Percentiles rank a stretch among this genome's conserved stretches.
Conservation (phyloP, 352 stramenopile genomes). For the Phytophthora niederhauseri region DNA sequence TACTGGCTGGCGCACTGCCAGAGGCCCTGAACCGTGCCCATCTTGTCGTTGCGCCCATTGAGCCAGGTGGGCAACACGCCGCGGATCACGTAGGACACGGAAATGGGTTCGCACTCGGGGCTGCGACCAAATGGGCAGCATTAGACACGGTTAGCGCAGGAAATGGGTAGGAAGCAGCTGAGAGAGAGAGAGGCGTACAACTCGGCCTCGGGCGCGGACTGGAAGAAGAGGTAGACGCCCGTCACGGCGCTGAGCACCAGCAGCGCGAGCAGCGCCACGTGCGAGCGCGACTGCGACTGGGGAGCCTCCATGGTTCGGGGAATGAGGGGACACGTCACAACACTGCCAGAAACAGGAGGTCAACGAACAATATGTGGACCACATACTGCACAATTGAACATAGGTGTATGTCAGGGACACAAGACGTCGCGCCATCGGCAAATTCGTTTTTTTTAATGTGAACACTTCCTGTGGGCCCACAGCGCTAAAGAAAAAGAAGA, state of each 20-base stretch:
- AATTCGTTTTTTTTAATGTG: too few relatives aligned
- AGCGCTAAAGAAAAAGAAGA: neutral
- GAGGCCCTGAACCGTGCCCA: slow-evolving; percentile 78
- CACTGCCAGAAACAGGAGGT: neutral
- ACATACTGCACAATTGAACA: too few relatives aligned
- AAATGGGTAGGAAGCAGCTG: neutral
- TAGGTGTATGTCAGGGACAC: too few relatives aligned
- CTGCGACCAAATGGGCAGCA: slow-evolving; percentile 26
- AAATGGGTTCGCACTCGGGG: slow-evolving; percentile 71
- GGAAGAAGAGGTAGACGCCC: slow-evolving; percentile 76
- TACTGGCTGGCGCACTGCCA: slow-evolving; percentile 84
- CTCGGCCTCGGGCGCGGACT: slow-evolving; percentile 57
- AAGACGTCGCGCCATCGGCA: too few relatives aligned
- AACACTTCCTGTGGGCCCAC: neutral
- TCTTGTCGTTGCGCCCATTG: slow-evolving; percentile 84
- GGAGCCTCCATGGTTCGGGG: slow-evolving; percentile 11
- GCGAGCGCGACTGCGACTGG: slow-evolving; percentile 32
- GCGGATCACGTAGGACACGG: slow-evolving; percentile 75
- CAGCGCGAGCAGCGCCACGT: slow-evolving; percentile 48
- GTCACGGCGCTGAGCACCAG: slow-evolving; percentile 44
- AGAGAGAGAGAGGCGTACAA: slow-evolving; percentile 62
- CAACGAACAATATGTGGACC: too few relatives aligned
- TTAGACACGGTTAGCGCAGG: neutral
- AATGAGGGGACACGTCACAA: slow-evolving; percentile 9
- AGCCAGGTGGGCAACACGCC: slow-evolving; percentile 83